A percentile compares a stretch with the other conserved stretches of the same genome.
phyloP scores from a whole-genome alignment of 768 basidiomycete species.

The Boletus tomentosulus region DNA sequence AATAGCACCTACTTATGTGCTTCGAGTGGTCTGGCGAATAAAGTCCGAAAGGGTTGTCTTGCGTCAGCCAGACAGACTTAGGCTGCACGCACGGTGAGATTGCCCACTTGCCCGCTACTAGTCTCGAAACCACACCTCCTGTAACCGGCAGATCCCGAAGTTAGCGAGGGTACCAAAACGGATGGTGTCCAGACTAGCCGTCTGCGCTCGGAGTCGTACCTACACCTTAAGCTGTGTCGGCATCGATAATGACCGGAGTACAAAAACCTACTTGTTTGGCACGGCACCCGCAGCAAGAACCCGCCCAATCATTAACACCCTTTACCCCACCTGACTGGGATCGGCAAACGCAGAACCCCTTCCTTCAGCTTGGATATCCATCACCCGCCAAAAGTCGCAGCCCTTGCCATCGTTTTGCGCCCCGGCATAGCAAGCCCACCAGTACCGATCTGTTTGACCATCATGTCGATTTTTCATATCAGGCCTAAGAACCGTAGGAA shows the following conservation, averaged over 20 bases:
- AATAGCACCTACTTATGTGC: background rate
- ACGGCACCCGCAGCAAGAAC: background rate
- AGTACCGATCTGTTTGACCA: slow-evolving; percentile 56
- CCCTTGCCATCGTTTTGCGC: slow-evolving; percentile 83
- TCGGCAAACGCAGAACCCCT: slow-evolving; percentile 46
- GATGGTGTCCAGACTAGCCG: too few relatives aligned
- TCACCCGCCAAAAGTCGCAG: slow-evolving; percentile 67
- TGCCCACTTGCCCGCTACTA: background rate
- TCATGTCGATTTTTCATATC: slow-evolving; percentile 74
- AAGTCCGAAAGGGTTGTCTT: background rate
- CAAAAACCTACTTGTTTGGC: slow-evolving; percentile 2
- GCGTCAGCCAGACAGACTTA: background rate
- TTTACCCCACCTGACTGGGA: background rate
- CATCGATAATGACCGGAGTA: background rate
- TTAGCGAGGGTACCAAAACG: too few relatives aligned
- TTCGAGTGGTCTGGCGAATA: background rate
- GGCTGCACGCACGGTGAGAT: background rate
- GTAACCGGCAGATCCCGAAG: too few relatives aligned
- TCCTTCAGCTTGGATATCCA: slow-evolving; percentile 67
- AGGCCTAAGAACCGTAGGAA: slow-evolving; percentile 66
- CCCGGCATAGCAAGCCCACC: slow-evolving; percentile 75
- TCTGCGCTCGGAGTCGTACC: background rate
- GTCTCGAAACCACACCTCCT: too few relatives aligned
- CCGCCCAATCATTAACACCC: slow-evolving; percentile 14
- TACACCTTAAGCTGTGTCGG: slow-evolving; percentile 1